A percentile compares a stretch with the other conserved stretches of the same genome.
Evolutionary conservation across 2,329 filamentous ascomycete species (phyloP).

Genomic region (Paecilomyces sp.): DNA sequence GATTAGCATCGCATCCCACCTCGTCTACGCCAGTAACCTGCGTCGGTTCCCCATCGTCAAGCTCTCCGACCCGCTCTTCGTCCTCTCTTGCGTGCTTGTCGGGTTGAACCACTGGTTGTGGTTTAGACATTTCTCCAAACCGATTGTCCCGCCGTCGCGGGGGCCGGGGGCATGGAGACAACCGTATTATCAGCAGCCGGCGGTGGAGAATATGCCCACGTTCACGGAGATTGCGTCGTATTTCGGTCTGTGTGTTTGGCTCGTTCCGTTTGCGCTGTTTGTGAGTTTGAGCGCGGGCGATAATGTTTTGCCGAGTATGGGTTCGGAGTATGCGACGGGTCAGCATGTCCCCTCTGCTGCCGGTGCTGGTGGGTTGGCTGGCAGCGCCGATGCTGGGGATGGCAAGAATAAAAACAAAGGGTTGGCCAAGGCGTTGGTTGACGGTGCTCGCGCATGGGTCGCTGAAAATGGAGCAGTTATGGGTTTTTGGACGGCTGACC

Average conservation of each 20-base stretch:
- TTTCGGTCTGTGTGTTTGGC: constrained; percentile 94
- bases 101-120: constrained; percentile 88
- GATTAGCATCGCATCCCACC: constrained; percentile 71
- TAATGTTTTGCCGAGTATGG: constrained; percentile 90
- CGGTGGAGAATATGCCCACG: constrained; percentile 52
- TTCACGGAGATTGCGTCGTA: constrained; percentile 95
- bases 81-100: constrained; percentile 77
- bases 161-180: constrained; percentile 26
- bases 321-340: constrained; percentile 63
- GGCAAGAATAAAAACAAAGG: constrained; percentile 45
- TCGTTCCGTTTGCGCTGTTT: constrained; percentile 91
- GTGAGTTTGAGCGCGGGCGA: constrained; percentile 90
- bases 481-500: constrained; percentile 56
- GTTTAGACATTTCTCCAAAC: constrained; percentile 87
- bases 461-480: constrained; percentile 56
- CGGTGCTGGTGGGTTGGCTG: constrained; percentile 13
- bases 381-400: constrained; percentile 17
- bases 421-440: constrained; percentile 59
- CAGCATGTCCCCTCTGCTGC: constrained; percentile 20
- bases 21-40: constrained; percentile 85
- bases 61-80: constrained; percentile 77
- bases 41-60: constrained; percentile 69
- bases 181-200: constrained; percentile 31
- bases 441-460: constrained; percentile 53
- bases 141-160: constrained; percentile 31